These are phyloP conservation scores for Xylariales sp. DNA, from an alignment of 2,329 filamentous ascomycete genomes.

Conservation along the genomic window DNA sequence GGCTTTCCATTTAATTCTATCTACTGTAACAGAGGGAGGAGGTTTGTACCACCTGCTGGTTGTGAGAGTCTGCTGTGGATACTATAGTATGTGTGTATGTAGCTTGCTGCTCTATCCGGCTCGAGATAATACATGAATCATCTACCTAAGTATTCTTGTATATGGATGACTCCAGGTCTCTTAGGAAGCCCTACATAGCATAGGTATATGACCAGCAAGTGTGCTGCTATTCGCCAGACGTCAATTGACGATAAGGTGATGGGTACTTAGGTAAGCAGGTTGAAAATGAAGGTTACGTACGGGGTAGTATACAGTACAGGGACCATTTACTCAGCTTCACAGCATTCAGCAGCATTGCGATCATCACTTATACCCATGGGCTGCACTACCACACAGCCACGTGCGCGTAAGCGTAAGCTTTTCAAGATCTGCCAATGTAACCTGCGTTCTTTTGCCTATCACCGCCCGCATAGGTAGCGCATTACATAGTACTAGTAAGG, in stretches of 20 bases:
- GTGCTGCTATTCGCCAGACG: not conserved
- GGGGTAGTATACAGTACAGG: no score
- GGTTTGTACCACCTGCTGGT: no score
- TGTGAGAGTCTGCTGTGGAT: no score
- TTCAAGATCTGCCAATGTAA: conserved; percentile 22
- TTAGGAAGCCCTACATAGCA: not conserved
- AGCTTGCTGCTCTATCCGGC: no score
- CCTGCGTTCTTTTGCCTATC: conserved; percentile 1
- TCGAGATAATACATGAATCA: no score
- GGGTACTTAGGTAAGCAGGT: not conserved
- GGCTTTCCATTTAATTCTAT: no score
- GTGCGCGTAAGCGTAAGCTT: conserved; percentile 16
- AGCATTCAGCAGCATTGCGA: conserved; percentile 3
- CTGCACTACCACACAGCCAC: conserved; percentile 30
- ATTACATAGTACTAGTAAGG: not conserved
- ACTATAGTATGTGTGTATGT: no score
- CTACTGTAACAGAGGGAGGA: no score
- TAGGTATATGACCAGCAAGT: no score
- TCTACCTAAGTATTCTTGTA: no score
- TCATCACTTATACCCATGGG: conserved; percentile 6
- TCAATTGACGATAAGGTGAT: not conserved
- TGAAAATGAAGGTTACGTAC: no score
- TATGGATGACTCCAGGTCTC: not conserved
- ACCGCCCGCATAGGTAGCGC: not conserved
- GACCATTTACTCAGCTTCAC: not conserved